Conservation (phyloP, 2,329 filamentous ascomycete species). For the Cladophialophora immunda region DNA sequence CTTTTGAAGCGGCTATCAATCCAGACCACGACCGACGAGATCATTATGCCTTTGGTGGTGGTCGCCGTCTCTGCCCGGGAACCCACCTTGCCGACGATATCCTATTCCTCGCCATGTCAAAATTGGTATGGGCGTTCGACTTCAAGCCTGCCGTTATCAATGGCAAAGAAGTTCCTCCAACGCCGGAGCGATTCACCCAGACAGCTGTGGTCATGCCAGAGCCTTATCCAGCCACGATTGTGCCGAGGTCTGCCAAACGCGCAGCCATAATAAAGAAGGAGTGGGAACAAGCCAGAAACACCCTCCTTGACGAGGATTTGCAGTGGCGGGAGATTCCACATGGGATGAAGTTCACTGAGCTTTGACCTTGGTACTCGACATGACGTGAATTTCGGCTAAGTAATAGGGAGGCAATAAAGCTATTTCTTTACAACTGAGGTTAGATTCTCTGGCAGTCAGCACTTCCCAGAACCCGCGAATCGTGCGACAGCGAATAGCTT, state of each 20-base stretch:
- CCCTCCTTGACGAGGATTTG: not conserved
- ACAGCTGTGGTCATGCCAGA: not conserved
- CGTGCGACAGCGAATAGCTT: no score
- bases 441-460: no score
- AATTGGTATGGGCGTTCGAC: conserved; percentile 49
- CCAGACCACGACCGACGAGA: conserved; percentile 52
- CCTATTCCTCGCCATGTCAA: conserved; percentile 63
- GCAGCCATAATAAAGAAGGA: not conserved
- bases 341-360: not conserved
- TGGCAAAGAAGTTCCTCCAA: not conserved
- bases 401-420: no score
- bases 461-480: no score
- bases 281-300: not conserved
- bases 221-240: not conserved
- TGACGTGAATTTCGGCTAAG: no score
- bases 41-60: conserved; percentile 61
- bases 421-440: no score
- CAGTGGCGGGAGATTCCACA: not conserved
- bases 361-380: not conserved
- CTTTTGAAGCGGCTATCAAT: not conserved
- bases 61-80: conserved; percentile 56
- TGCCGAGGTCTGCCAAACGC: not conserved
- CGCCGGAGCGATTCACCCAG: not conserved
- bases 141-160: conserved; percentile 5
- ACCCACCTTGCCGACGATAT: conserved; percentile 45